Percentiles rank a stretch among this genome's conserved stretches.
phyloP scores from a whole-genome alignment of 768 basidiomycete species.

The Amanita thiersii region DNA sequence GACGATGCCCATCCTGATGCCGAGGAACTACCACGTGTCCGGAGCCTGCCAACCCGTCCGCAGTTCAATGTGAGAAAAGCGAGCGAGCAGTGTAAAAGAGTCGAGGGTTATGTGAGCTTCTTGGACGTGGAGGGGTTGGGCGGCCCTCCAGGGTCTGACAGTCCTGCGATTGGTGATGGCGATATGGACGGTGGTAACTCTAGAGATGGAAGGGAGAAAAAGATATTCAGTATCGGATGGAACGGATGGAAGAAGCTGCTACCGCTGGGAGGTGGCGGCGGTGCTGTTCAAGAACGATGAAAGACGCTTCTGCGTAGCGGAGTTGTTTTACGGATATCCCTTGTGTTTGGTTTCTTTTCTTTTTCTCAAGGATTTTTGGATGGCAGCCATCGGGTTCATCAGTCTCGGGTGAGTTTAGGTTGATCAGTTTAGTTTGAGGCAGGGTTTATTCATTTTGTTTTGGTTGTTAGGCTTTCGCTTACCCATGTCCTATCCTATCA shows the following conservation, averaged over 20 bases:
- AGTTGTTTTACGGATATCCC: too few relatives aligned
- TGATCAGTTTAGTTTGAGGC: too few relatives aligned
- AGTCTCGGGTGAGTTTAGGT: too few relatives aligned
- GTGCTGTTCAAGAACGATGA: too few relatives aligned
- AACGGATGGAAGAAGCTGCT: slow-evolving; percentile 12
- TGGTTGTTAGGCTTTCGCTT: too few relatives aligned
- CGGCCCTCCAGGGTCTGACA: slow-evolving; percentile 13
- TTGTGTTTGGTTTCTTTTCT: too few relatives aligned
- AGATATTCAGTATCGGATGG: slow-evolving; percentile 12
- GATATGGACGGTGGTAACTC: slow-evolving; percentile 10
- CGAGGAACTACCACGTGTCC: not conserved
- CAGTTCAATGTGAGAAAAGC: slow-evolving; percentile 17
- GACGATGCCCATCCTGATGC: not conserved
- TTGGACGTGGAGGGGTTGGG: slow-evolving; percentile 17
- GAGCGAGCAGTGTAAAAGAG: slow-evolving; percentile 14
- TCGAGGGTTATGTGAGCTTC: slow-evolving; percentile 19
- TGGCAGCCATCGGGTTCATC: too few relatives aligned
- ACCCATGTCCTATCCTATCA: too few relatives aligned
- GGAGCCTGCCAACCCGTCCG: not conserved
- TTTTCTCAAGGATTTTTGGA: too few relatives aligned
- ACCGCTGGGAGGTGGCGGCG: slow-evolving; percentile 7
- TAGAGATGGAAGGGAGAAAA: slow-evolving; percentile 8
- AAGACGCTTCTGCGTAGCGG: too few relatives aligned
- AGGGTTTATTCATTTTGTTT: too few relatives aligned
- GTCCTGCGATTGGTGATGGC: slow-evolving; percentile 9